phyloP scores from a whole-genome alignment of 2,329 filamentous ascomycete genomes.

The Pseudogymnoascus sp. region DNA sequence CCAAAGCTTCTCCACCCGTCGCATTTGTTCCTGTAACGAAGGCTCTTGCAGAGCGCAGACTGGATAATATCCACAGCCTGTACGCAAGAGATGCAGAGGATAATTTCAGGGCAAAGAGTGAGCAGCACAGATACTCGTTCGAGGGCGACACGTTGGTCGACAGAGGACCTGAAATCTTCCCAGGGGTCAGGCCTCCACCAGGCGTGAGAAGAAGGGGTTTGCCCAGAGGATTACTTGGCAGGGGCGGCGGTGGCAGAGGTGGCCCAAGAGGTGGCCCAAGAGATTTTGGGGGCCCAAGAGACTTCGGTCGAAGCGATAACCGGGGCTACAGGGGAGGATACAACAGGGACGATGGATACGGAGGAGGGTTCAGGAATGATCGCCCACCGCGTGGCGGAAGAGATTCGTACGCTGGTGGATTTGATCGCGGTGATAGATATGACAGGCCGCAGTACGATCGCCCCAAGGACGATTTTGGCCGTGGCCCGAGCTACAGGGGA shows the following conservation, averaged over 20 bases:
- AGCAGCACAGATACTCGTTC: constrained; percentile 57
- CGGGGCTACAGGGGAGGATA: not conserved
- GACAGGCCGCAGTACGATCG: not conserved
- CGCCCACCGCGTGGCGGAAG: constrained; percentile 2
- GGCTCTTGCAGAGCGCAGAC: constrained; percentile 54
- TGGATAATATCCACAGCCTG: constrained; percentile 45
- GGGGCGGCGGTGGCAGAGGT: not conserved
- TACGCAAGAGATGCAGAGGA: constrained; percentile 2
- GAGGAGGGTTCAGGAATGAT: not conserved
- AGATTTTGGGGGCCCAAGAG: not conserved
- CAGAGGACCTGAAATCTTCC: constrained; percentile 61
- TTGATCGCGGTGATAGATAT: not conserved
- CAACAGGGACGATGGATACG: not conserved
- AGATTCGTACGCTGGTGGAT: not conserved
- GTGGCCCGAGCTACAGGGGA: not conserved
- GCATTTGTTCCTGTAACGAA: constrained; percentile 47
- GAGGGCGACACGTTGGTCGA: constrained; percentile 62
- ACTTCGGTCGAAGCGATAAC: not conserved
- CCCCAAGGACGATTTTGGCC: not conserved
- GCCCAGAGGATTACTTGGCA: not conserved
- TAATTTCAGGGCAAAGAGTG: constrained; percentile 41
- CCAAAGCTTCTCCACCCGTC: constrained; percentile 37
- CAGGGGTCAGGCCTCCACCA: constrained; percentile 51
- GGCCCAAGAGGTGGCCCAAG: not conserved
- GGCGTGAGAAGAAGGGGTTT: constrained; percentile 30